Conservation (phyloP, 331 rosid genomes). For the Quercus lobata region DNA sequence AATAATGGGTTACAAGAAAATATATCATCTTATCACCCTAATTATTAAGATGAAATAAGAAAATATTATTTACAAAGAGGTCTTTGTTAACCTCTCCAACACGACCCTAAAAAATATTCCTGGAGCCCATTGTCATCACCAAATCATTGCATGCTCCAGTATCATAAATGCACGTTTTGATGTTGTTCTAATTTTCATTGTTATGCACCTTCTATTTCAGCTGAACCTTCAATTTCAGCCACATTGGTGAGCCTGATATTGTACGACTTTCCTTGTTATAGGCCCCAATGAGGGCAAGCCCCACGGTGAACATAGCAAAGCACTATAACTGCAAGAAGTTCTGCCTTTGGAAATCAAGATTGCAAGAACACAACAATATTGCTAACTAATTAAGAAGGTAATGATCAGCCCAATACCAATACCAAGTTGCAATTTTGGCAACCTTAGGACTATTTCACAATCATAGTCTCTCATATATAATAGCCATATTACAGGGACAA, state of each 20-base stretch:
- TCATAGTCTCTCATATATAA: slow-evolving; percentile 15
- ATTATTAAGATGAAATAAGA: too few species aligned
- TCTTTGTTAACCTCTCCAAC: too few species aligned
- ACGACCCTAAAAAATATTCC: too few species aligned
- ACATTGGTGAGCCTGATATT: slow-evolving; percentile 23
- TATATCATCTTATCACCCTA: too few species aligned
- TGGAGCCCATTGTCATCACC: too few species aligned
- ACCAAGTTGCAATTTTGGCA: slow-evolving; percentile 3
- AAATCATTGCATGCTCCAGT: slow-evolving; percentile 10
- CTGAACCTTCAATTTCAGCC: not conserved
- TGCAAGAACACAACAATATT: slow-evolving; percentile 5
- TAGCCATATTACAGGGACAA: slow-evolving; percentile 24
- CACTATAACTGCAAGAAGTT: slow-evolving; percentile 13
- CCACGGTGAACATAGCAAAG: slow-evolving; percentile 21
- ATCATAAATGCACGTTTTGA: slow-evolving; percentile 22
- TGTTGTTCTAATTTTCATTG: not conserved
- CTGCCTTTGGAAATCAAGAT: slow-evolving; percentile 14
- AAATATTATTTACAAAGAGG: too few species aligned
- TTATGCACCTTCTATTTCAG: slow-evolving; percentile 12
- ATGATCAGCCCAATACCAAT: not conserved
- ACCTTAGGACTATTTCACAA: slow-evolving; percentile 15
- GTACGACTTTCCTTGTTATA: slow-evolving; percentile 13
- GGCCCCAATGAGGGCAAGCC: slow-evolving; percentile 22
- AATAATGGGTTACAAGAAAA: too few species aligned
- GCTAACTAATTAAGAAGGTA: slow-evolving; percentile 11